These are phyloP conservation scores for Solanum arcanum DNA, from an alignment of 257 asterid species.

Conservation along the genomic window DNA sequence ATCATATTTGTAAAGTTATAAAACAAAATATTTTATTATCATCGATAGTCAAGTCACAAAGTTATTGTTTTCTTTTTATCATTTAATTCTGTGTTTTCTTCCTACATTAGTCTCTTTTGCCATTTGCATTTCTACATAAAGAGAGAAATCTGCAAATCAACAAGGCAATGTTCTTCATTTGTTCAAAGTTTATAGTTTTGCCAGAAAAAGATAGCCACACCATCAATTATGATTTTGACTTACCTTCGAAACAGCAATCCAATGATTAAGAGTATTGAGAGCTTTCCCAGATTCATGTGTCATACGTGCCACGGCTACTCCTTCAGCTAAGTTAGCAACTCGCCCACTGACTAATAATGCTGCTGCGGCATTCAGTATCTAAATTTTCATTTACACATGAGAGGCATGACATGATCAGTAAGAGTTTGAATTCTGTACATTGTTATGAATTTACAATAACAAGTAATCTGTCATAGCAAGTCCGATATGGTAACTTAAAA, in stretches of 20 bases:
- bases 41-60: background rate
- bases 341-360: conserved; percentile 36
- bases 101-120: background rate
- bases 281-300: conserved; percentile 43
- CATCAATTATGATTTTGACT: background rate
- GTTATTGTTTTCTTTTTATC: background rate
- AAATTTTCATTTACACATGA: background rate
- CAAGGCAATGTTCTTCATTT: background rate
- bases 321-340: conserved; percentile 27
- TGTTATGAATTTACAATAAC: background rate
- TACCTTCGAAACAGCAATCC: conserved; percentile 29
- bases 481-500: background rate
- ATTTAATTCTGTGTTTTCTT: background rate
- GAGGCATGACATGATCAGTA: background rate
- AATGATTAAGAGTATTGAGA: conserved; percentile 25
- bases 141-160: background rate
- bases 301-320: conserved; percentile 31
- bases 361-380: conserved; percentile 46
- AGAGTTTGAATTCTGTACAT: background rate
- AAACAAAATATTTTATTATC: background rate
- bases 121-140: background rate
- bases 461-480: background rate
- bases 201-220: background rate
- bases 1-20: background rate
- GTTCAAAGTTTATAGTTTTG: background rate